Evolutionary conservation across 129 eudicot genomes (phyloP), one percentile per base, ranked within the genome.

Genomic region (Kitagawia praeruptora): DNA sequence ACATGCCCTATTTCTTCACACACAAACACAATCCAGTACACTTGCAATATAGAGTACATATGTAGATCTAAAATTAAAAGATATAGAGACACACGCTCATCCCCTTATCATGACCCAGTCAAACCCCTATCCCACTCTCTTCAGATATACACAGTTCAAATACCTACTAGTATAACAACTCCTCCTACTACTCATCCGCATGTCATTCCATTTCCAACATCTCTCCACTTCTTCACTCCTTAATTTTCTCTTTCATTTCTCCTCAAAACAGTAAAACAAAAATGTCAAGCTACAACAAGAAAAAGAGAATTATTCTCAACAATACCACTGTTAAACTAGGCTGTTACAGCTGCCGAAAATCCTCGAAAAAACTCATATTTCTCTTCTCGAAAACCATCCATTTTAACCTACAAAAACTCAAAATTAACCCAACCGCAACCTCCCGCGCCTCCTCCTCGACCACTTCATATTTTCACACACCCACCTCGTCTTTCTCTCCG

Each of bases 281-380:
- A 42, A 91, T 91, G 97, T 88, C 97, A 21, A 85, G 82, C 63
- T 41, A 64, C 83, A 87, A 75, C 73, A 67, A 70, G 79, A 87
- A 77, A 81, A 93, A 84, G 80, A 89, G 85, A 71, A 81, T 84
- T 78, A 51, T 49, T 8, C 89, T 87, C 80, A 89, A 47, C 89
- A 87, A 84, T 47, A 79, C 86, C 75, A 77, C 90, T 27, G 93
- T 91, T 51, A 48, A 64, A 82, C 77, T 93, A 37, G 97, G 98
- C 78, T 93, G 98, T 89, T 84, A 91, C 81, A 74, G 88, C 82
- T 83, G 91, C 76, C 88, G 97, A 44, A 74, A 44, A 83, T 74
- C 77, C 0, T 34, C 46, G 13, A 87, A 88, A 54, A 77, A 85
- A 74, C 54, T 88, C 14, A 79, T 78, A 28, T 89, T 93, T 82